Evolutionary conservation across 106 monocot species (phyloP).

Genomic region (Posidonia australis): DNA sequence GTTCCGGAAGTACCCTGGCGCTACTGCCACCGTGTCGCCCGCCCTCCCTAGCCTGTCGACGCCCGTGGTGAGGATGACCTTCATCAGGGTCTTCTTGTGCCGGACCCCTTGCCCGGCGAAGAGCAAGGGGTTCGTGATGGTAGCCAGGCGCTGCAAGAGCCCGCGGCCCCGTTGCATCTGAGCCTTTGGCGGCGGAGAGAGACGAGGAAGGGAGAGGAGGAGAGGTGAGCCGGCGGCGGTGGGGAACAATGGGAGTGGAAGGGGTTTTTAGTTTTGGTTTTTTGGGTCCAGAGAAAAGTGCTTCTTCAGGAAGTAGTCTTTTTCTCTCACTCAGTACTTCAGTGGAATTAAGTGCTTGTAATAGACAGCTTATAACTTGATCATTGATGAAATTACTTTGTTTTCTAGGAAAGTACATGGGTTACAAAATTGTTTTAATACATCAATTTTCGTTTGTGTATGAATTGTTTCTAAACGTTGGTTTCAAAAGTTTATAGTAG

Average conservation of each 20-base stretch:
- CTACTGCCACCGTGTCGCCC: conserved; percentile 87
- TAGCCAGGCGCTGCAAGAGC: conserved; percentile 1
- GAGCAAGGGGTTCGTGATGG: conserved; percentile 46
- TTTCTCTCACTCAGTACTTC: no score
- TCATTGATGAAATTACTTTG: no score
- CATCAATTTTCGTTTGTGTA: no score
- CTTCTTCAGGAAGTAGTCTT: no score
- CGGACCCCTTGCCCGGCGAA: conserved; percentile 68
- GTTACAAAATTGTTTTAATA: no score
- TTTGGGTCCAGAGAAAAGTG: no score
- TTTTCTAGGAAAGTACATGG: no score
- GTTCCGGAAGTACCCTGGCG: conserved; percentile 88
- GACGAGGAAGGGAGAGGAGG: background rate
- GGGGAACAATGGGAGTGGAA: background rate
- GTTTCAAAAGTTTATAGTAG: no score
- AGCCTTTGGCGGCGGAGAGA: background rate
- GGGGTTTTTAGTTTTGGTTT: background rate
- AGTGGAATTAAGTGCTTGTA: no score
- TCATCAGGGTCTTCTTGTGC: conserved; percentile 50
- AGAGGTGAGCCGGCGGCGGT: background rate
- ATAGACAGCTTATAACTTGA: no score
- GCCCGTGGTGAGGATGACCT: conserved; percentile 92
- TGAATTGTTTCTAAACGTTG: no score
- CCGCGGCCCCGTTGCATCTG: conserved; percentile 4
- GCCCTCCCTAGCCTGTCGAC: conserved; percentile 80